phyloP scores from a whole-genome alignment of 176 grass and related monocot genomes.

The Carex cristatella region DNA sequence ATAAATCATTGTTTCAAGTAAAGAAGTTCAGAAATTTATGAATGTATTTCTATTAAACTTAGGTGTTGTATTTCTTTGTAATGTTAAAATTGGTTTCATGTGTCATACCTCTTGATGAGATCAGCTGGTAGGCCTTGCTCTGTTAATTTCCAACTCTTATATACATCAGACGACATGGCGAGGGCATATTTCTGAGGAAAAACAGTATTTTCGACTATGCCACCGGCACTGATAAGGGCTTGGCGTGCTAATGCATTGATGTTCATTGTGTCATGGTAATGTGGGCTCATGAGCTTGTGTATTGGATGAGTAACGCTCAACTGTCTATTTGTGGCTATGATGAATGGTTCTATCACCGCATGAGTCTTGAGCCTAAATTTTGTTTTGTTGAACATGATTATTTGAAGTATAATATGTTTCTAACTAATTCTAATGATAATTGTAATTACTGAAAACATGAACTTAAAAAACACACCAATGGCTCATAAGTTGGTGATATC shows the following conservation, averaged over 20 bases:
- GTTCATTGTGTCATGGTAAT: slow-evolving; percentile 82
- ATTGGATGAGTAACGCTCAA: slow-evolving; percentile 65
- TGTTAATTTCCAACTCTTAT: slow-evolving; percentile 67
- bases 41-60: no score
- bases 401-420: not conserved
- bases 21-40: no score
- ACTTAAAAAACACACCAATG: slow-evolving; percentile 59
- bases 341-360: slow-evolving; percentile 69
- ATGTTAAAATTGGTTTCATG: no score
- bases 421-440: not conserved
- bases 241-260: slow-evolving; percentile 71
- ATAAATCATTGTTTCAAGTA: no score
- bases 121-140: slow-evolving; percentile 69
- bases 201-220: slow-evolving; percentile 24
- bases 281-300: slow-evolving; percentile 72
- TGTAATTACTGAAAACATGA: not conserved
- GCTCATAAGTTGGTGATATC: slow-evolving; percentile 71
- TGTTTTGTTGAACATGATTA: not conserved
- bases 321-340: slow-evolving; percentile 63
- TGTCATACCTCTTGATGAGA: slow-evolving; percentile 58
- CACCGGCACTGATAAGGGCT: slow-evolving; percentile 52
- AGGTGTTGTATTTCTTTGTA: no score
- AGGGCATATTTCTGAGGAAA: slow-evolving; percentile 48
- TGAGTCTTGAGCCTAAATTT: slow-evolving; percentile 63
- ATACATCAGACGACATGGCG: slow-evolving; percentile 51